Evolutionary conservation across 2,329 filamentous ascomycete species (phyloP).

Genomic region (Claviceps sp.): DNA sequence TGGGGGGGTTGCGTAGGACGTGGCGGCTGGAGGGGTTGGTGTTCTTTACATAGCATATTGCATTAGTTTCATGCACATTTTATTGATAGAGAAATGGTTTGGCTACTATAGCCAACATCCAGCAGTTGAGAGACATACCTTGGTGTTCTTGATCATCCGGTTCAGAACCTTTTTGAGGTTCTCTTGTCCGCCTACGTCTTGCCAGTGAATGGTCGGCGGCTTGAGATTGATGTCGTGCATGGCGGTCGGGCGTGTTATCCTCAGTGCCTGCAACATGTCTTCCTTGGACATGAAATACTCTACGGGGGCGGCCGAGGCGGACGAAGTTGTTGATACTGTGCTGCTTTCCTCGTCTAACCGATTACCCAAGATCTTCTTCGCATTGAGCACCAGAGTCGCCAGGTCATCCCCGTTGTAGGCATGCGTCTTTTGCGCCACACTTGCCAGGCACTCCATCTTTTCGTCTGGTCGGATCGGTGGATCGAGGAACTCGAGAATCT

Average conservation of each 20-base stretch:
- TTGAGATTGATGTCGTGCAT: conserved; percentile 85
- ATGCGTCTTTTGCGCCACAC: conserved; percentile 63
- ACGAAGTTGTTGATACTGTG: background rate
- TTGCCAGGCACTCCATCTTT: conserved; percentile 38
- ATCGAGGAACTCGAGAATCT: conserved; percentile 55
- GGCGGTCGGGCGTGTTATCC: conserved; percentile 61
- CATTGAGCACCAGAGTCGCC: conserved; percentile 39
- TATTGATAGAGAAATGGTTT: too few relatives aligned
- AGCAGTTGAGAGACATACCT: conserved; percentile 9
- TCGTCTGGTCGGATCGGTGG: conserved; percentile 32
- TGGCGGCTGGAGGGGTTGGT: conserved; percentile 19
- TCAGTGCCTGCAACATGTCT: conserved; percentile 53
- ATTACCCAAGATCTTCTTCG: conserved; percentile 15
- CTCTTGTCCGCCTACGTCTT: conserved; percentile 76
- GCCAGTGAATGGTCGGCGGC: conserved; percentile 74
- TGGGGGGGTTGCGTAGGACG: conserved; percentile 45
- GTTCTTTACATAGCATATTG: conserved; percentile 2
- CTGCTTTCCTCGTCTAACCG: conserved; percentile 12
- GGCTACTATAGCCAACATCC: background rate
- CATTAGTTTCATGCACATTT: background rate
- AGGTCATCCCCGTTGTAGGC: conserved; percentile 77
- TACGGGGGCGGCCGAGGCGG: background rate
- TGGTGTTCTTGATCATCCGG: conserved; percentile 31
- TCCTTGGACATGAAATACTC: conserved; percentile 21
- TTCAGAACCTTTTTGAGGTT: conserved; percentile 52